Evolutionary conservation across 345 rosid species (phyloP).

Genomic region (Kandelia obovata): DNA sequence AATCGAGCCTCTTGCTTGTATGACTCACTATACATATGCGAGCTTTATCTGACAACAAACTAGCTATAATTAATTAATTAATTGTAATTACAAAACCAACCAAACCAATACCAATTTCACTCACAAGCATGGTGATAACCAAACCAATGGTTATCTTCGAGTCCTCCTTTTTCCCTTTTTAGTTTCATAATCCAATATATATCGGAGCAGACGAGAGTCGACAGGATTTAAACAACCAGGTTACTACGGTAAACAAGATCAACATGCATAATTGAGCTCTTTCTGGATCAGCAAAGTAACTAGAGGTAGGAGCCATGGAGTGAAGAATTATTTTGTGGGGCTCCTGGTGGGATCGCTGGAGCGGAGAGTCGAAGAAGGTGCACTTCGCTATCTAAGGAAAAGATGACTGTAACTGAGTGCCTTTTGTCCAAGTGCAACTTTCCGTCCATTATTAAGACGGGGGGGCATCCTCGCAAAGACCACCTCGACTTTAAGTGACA

Average conservation of each 20-base stretch:
- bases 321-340: background rate
- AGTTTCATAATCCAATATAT: too few species aligned
- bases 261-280: background rate
- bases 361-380: too few species aligned
- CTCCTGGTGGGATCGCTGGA: background rate
- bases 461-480: background rate
- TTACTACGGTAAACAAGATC: background rate
- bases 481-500: background rate
- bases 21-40: too few species aligned
- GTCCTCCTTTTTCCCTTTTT: too few species aligned
- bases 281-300: background rate
- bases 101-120: too few species aligned
- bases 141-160: too few species aligned
- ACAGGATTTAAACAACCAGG: background rate
- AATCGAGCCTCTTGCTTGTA: too few species aligned
- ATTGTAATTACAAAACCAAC: too few species aligned
- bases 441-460: background rate
- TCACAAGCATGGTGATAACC: too few species aligned
- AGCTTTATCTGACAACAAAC: too few species aligned
- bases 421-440: conserved; percentile 9
- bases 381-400: too few species aligned
- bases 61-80: too few species aligned
- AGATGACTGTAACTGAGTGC: background rate
- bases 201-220: background rate
- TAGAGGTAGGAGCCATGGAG: background rate